phyloP scores from a whole-genome alignment of 768 basidiomycete genomes.

The Boletus rubroflammeus region DNA sequence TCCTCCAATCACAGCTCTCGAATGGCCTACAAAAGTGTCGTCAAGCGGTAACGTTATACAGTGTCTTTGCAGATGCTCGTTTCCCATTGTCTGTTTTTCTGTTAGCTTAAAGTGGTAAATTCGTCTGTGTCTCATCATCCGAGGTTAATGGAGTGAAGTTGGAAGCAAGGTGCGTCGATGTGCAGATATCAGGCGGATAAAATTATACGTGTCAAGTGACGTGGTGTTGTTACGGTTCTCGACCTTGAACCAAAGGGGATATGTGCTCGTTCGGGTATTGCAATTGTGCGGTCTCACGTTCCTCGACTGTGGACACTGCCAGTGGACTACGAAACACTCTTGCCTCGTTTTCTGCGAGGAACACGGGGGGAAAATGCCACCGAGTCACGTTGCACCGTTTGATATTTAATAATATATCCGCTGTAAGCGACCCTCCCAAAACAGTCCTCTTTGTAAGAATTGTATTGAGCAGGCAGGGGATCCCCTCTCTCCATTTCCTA shows the following conservation, averaged over 20 bases:
- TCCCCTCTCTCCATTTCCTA: background rate
- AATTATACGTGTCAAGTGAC: background rate
- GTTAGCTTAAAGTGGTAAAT: background rate
- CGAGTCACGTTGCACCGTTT: conserved; percentile 3
- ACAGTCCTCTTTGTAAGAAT: background rate
- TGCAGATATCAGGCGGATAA: background rate
- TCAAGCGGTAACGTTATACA: too few species aligned
- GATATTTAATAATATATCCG: conserved; percentile 6
- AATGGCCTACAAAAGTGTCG: too few species aligned
- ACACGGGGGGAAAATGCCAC: background rate
- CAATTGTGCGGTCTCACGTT: conserved; percentile 1
- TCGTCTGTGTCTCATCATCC: background rate
- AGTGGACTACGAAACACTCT: background rate
- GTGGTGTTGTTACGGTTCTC: background rate
- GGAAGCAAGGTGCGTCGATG: background rate
- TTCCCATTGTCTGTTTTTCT: background rate
- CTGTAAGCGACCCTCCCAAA: conserved; percentile 3
- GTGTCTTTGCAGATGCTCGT: too few species aligned
- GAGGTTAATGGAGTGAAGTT: background rate
- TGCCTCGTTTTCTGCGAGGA: conserved; percentile 9
- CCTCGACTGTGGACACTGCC: background rate
- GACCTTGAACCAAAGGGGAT: background rate
- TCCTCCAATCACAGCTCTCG: too few species aligned
- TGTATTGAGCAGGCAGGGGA: background rate
- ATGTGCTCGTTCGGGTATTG: background rate